phyloP scores from a whole-genome alignment of 1,139 yeast genomes.

The Candida buenavistaensis region DNA sequence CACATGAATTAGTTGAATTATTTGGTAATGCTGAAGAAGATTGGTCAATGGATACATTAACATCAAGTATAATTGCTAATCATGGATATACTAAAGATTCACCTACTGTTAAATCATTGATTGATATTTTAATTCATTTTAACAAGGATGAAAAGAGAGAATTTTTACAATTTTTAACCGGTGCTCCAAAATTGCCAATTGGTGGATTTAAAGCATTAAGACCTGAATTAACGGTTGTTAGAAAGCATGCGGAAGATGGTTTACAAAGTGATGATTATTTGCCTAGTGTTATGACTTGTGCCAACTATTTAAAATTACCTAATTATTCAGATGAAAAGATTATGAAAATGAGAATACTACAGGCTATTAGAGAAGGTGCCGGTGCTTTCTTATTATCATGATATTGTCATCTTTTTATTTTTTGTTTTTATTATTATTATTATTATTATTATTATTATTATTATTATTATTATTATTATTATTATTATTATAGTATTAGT shows the following conservation, averaged over 20 bases:
- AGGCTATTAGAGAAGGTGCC: constrained; percentile 85
- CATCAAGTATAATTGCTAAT: constrained; percentile 71
- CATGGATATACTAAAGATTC: constrained; percentile 88
- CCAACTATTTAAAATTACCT: constrained; percentile 88
- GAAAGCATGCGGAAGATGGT: constrained; percentile 72
- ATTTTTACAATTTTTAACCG: constrained; percentile 87
- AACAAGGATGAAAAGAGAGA: constrained; percentile 55
- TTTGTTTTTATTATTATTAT: neutral
- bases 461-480: no score
- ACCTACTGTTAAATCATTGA: constrained; percentile 55
- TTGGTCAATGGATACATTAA: constrained; percentile 72
- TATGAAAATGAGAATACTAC: constrained; percentile 56
- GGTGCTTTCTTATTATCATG: constrained; percentile 82
- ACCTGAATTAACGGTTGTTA: constrained; percentile 86
- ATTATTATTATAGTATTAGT: no score
- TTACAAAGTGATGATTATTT: constrained; percentile 75
- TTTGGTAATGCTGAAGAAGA: constrained; percentile 77
- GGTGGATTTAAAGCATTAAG: constrained; percentile 87
- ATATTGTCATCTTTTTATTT: neutral
- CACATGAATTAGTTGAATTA: constrained; percentile 68
- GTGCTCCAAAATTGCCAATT: constrained; percentile 88
- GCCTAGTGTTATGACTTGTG: constrained; percentile 99
- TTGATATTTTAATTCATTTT: constrained; percentile 61
- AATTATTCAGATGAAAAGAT: constrained; percentile 65
- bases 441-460: neutral